Evolutionary conservation across 306 rosid genomes (phyloP).

Genomic region (Alnus glutinosa): DNA sequence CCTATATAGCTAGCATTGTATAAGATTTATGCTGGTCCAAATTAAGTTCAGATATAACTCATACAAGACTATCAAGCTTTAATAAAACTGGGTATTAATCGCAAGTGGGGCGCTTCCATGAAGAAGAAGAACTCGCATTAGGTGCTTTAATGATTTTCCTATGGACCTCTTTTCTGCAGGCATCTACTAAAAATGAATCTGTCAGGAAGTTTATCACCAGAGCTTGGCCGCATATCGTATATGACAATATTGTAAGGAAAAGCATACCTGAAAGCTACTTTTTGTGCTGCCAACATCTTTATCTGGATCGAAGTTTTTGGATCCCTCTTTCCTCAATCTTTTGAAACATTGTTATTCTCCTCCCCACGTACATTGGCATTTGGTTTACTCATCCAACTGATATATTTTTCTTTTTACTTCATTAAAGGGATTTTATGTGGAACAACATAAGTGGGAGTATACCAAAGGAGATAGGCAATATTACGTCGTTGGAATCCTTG

Average conservation of each 20-base stretch:
- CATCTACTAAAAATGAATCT: constrained; percentile 41
- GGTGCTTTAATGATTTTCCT: background rate
- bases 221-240: constrained; percentile 46
- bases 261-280: background rate
- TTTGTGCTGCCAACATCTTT: background rate
- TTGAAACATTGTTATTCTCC: background rate
- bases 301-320: background rate
- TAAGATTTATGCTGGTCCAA: background rate
- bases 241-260: constrained; percentile 43
- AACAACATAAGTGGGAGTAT: constrained; percentile 45
- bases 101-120: background rate
- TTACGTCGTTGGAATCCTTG: constrained; percentile 46
- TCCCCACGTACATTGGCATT: background rate
- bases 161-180: constrained; percentile 32
- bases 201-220: constrained; percentile 48
- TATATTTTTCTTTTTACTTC: background rate
- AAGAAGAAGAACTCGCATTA: background rate
- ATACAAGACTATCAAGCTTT: constrained; percentile 1
- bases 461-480: constrained; percentile 54
- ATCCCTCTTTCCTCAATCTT: background rate
- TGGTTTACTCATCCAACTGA: constrained; percentile 15
- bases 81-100: background rate
- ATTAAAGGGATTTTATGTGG: constrained; percentile 64
- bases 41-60: too few relatives aligned
- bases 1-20: background rate